These are phyloP conservation scores for Mariannaea elegans DNA, from an alignment of 2,329 filamentous ascomycete genomes.

Conservation along the genomic window DNA sequence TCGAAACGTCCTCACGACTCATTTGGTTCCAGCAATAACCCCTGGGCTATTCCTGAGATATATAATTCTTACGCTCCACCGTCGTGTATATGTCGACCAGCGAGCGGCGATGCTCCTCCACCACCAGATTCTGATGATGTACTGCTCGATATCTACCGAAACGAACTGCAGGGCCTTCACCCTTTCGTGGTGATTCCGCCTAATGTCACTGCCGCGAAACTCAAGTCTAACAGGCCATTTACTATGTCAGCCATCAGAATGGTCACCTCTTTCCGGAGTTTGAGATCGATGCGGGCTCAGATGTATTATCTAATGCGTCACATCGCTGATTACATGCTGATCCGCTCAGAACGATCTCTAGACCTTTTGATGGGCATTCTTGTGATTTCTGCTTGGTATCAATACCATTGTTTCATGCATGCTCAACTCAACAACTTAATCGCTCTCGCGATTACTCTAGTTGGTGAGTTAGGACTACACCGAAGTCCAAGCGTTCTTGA, in stretches of 20 bases:
- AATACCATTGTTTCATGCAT: constrained; percentile 64
- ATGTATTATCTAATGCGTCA: constrained; percentile 58
- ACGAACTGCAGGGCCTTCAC: constrained; percentile 52
- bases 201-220: constrained; percentile 45
- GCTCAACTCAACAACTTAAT: constrained; percentile 61
- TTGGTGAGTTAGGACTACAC: constrained; percentile 58
- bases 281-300: constrained; percentile 59
- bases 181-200: constrained; percentile 58
- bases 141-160: constrained; percentile 55
- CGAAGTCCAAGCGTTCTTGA: constrained; percentile 52
- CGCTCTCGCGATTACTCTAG: constrained; percentile 56
- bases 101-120: constrained; percentile 48
- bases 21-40: constrained; percentile 24
- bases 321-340: constrained; percentile 58
- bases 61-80: constrained; percentile 59
- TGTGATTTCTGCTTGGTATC: constrained; percentile 60
- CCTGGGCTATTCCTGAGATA: constrained; percentile 48
- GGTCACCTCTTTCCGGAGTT: constrained; percentile 57
- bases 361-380: constrained; percentile 60
- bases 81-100: constrained; percentile 57
- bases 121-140: constrained; percentile 57
- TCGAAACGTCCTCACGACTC: constrained; percentile 25
- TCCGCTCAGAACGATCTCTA: constrained; percentile 58
- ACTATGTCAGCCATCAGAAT: constrained; percentile 60
- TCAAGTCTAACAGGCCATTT: constrained; percentile 55